phyloP scores from a whole-genome alignment of 2,329 filamentous ascomycete genomes.

The Xylariaceae sp. region DNA sequence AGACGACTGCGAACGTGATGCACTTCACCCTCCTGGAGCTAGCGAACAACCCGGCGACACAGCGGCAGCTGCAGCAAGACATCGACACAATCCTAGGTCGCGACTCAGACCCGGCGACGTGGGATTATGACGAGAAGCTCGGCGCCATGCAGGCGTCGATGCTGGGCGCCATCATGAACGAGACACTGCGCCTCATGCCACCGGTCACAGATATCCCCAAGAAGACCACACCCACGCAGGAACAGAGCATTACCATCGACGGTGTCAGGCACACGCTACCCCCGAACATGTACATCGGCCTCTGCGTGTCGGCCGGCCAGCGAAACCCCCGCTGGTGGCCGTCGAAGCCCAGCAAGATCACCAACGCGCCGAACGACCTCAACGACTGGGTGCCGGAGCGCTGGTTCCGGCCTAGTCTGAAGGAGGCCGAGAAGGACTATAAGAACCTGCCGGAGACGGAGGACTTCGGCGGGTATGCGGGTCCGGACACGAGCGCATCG shows the following conservation, averaged over 20 bases:
- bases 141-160: conserved; percentile 71
- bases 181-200: conserved; percentile 75
- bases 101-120: conserved; percentile 59
- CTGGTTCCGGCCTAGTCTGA: conserved; percentile 52
- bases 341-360: conserved; percentile 47
- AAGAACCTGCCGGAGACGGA: conserved; percentile 40
- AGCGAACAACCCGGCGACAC: conserved; percentile 67
- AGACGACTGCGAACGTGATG: conserved; percentile 78
- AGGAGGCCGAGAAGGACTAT: conserved; percentile 23
- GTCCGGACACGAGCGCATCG: conserved; percentile 63
- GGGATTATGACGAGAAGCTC: conserved; percentile 74
- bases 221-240: conserved; percentile 52
- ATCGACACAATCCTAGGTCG: conserved; percentile 69
- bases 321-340: conserved; percentile 79
- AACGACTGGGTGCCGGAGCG: conserved; percentile 65
- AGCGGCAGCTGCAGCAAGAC: conserved; percentile 71
- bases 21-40: conserved; percentile 74
- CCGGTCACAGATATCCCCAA: conserved; percentile 77
- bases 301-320: conserved; percentile 64
- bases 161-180: conserved; percentile 77
- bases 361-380: conserved; percentile 47
- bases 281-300: conserved; percentile 57
- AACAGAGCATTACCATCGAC: conserved; percentile 64
- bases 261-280: conserved; percentile 55
- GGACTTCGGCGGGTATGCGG: conserved; percentile 63